Evolutionary conservation across 2,329 filamentous ascomycete species (phyloP), one percentile per base, ranked within the genome.

Genomic region (Hypoxylon sp.): DNA sequence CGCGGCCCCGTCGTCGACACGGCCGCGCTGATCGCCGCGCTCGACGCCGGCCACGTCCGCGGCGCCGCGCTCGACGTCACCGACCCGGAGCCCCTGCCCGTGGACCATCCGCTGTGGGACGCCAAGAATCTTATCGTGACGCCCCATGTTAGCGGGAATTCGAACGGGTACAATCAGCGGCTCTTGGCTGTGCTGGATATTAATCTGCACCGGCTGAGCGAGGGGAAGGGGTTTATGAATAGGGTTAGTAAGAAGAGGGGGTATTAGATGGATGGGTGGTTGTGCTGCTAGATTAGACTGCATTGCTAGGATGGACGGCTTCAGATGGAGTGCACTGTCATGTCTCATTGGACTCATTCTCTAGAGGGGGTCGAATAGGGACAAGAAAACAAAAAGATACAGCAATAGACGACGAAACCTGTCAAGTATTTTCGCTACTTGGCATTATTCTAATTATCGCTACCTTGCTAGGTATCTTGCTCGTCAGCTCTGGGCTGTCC

Each of bases 41-140:
- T 90, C 17, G 69, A 76, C 48, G 62, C 65, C 24, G 70, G 67
- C 43, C 67, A 56, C 68, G 69, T 72, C 54, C 59, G 75, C 15
- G 88, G 88, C 20, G 88, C 88, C 0, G 87, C 87, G 1, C 73
- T 90, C 42, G 88, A 90, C 71, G 88, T 90, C 1, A 86, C 87
- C 2, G 87, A 90, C 63, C 88, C 88, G 0, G 88, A 91, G 67
- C 88, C 88, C 0, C 69, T 91, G 61, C 87, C 87, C 0, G 67
- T 72, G 13, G 82, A 84, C 18, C 81, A 86, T 68, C 81, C 84
- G 60, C 72, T 91, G 40, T 91, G 88, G 88, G 79, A 79, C 40
- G 75, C 82, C 56, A 78, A 81, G 20, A 88, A 89, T 71, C 77
- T 86, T 15, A 80, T 86, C 57, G 81, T 90, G 46, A 73, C 72